These are phyloP conservation scores for Dunaliella salina DNA, from an alignment of 163 green algal species.

Conservation along the genomic window DNA sequence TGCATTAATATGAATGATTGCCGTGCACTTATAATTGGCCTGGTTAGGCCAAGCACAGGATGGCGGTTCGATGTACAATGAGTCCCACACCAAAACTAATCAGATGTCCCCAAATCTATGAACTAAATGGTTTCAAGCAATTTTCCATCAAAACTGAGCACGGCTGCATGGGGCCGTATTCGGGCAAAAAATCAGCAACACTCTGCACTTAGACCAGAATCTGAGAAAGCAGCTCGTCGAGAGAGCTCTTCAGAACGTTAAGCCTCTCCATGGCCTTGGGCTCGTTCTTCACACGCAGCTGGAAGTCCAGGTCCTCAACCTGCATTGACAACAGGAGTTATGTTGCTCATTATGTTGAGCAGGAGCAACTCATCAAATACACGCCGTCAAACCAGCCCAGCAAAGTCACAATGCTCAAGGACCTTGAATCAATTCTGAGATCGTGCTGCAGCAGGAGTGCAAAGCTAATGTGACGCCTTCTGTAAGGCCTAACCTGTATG, in stretches of 20 bases:
- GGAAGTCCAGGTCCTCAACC: conserved; percentile 75
- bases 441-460: too few relatives aligned
- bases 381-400: too few relatives aligned
- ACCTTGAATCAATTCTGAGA: too few relatives aligned
- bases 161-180: background rate
- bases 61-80: background rate
- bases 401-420: too few relatives aligned
- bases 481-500: too few relatives aligned
- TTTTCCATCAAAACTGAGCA: background rate
- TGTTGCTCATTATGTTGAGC: too few relatives aligned
- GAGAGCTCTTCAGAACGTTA: conserved; percentile 41
- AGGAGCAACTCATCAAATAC: too few relatives aligned
- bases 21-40: background rate
- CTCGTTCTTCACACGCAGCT: conserved; percentile 76
- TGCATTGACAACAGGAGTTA: conserved; percentile 19
- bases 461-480: too few relatives aligned
- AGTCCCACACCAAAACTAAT: background rate
- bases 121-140: background rate
- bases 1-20: background rate
- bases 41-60: background rate
- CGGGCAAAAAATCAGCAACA: background rate
- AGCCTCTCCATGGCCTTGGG: conserved; percentile 51
- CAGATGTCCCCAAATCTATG: background rate
- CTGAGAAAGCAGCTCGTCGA: conserved; percentile 55
- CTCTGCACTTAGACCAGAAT: conserved; percentile 40